Base-by-base conservation (phyloP, 139 green algal genomes). In the Picochlorum sp. region DNA sequence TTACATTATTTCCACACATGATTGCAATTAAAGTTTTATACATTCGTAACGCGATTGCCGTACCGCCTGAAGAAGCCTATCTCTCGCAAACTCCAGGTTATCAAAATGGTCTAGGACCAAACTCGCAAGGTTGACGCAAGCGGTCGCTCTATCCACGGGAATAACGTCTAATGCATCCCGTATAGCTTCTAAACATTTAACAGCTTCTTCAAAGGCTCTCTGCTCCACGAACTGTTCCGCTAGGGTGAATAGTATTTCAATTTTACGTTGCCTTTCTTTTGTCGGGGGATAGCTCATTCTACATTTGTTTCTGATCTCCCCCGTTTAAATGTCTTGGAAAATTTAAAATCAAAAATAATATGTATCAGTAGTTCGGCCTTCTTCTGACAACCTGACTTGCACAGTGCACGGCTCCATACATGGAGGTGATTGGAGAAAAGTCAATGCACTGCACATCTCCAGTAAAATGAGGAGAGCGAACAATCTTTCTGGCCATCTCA, bases 381-480 rank as follows among this genome's bases (percentile, higher is more conserved):
- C 21, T 16, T 16, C 26, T 41, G 51, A 92, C 73, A 10, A 97
- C 85, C 76, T 97, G 91, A 31, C 74, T 88, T 63, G 77, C 84
- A 78, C 91, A 97, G 76, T 97, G 91, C 58, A 95, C 85, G 1
- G 83, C 86, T 51, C 91, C 91, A 60, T 97, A 97, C 91, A 97
- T 97, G 50, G 77, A 87, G 4, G 88, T 95, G 70, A 95, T 91
- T 65, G 82, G 85, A 2, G 67, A 79, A 77, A 88, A 96, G 57
- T 92, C 82, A n/a, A 95, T 82, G 56, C 84, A 76, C 70, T 87
- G 77, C 21, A 88, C 78, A 41, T 84, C 77, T 38, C 83, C 90
- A 55, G 75, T 74, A 75, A 97, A 97, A 37, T 82, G 74, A 4
- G 81, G 77, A 28, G 73, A 78, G 45, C 74, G 65, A n/a, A 95